These are phyloP conservation scores for Boletus sp. DNA, from an alignment of 768 basidiomycete species.

Conservation along the genomic window DNA sequence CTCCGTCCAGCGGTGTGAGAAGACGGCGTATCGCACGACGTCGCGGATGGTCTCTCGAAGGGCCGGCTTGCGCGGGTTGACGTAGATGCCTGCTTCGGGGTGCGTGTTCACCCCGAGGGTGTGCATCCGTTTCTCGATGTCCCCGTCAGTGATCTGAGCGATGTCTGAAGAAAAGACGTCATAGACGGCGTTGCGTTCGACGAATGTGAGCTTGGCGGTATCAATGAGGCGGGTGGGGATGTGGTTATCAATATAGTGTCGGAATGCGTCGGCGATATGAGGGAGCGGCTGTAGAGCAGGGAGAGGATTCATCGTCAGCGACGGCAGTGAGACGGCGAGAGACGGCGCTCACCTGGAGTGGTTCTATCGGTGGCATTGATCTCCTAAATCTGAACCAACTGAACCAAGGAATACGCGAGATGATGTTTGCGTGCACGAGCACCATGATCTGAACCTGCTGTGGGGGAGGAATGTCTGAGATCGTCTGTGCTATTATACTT, in stretches of 20 bases:
- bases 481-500: conserved; percentile 4
- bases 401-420: conserved; percentile 1
- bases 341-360: background rate
- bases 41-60: conserved; percentile 17
- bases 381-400: background rate
- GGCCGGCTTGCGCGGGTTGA: conserved; percentile 10
- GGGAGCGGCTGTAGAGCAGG: background rate
- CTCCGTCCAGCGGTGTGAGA: conserved; percentile 25
- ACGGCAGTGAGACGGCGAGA: background rate
- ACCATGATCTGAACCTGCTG: background rate
- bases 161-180: conserved; percentile 18
- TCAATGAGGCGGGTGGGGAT: conserved; percentile 27
- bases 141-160: conserved; percentile 16
- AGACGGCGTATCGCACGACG: conserved; percentile 21
- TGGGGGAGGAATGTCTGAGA: background rate
- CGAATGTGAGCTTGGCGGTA: conserved; percentile 18
- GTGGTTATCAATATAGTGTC: conserved; percentile 23
- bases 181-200: conserved; percentile 19
- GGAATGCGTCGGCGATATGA: conserved; percentile 14
- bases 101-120: background rate
- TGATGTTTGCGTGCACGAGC: background rate
- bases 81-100: conserved; percentile 16
- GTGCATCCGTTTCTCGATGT: conserved; percentile 4
- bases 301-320: background rate
- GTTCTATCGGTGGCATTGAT: background rate